phyloP scores from a whole-genome alignment of 2,329 filamentous ascomycete species.

The Exophiala xenobiotica region DNA sequence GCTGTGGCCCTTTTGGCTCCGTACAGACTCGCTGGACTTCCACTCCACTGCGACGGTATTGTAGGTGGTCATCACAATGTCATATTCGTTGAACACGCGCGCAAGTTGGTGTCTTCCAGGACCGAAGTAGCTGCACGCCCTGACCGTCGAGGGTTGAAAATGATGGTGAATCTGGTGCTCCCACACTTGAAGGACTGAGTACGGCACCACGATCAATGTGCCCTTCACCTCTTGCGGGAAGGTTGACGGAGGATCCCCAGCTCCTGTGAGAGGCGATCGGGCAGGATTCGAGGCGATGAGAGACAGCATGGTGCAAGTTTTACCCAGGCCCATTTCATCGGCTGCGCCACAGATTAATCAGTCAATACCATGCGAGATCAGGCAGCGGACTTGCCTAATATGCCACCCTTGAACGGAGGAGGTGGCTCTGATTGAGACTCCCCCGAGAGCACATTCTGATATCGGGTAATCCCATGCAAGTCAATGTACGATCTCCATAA shows the following conservation, averaged over 20 bases:
- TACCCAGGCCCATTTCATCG: slow-evolving; percentile 50
- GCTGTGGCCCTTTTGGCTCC: not conserved
- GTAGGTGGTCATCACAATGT: slow-evolving; percentile 45
- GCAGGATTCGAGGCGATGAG: slow-evolving; percentile 37
- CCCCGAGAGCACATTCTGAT: slow-evolving; percentile 36
- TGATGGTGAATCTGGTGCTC: slow-evolving; percentile 36
- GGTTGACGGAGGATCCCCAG: too few relatives aligned
- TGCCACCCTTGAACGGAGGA: slow-evolving; percentile 42
- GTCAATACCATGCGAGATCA: too few relatives aligned
- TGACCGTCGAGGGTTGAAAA: slow-evolving; percentile 26
- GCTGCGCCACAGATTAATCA: too few relatives aligned
- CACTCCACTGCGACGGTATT: slow-evolving; percentile 43
- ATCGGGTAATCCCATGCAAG: slow-evolving; percentile 3
- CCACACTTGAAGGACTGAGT: slow-evolving; percentile 42
- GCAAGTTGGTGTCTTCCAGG: not conserved
- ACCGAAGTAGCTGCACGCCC: not conserved
- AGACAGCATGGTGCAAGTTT: slow-evolving; percentile 48
- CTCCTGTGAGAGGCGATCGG: not conserved
- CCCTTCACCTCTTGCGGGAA: not conserved
- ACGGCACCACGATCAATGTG: slow-evolving; percentile 42
- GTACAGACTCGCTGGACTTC: slow-evolving; percentile 20
- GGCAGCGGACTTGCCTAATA: too few relatives aligned
- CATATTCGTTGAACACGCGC: slow-evolving; percentile 10
- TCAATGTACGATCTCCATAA: slow-evolving; percentile 36
- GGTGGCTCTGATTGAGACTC: slow-evolving; percentile 35